Evolutionary conservation across 257 asterid genomes (phyloP).

Genomic region (Petunia axillaris): DNA sequence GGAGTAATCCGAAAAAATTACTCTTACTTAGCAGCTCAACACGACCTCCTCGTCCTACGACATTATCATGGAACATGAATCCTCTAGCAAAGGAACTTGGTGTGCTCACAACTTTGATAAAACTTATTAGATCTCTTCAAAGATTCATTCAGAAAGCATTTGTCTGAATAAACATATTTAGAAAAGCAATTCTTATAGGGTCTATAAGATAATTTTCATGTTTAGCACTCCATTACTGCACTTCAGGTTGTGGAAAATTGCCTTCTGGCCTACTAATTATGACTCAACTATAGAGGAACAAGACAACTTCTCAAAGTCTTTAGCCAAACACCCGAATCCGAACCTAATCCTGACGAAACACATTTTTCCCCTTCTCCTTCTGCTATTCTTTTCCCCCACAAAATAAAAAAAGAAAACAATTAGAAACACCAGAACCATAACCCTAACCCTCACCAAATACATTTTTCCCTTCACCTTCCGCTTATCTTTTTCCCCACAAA

Average conservation of each 20-base stretch:
- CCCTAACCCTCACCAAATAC: conserved; percentile 10
- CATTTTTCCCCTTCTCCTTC: background rate
- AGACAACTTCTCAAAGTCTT: background rate
- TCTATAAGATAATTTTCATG: background rate
- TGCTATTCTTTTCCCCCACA: conserved; percentile 12
- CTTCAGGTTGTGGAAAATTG: conserved; percentile 12
- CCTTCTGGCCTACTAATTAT: conserved; percentile 15
- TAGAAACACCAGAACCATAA: background rate
- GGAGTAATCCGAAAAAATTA: background rate
- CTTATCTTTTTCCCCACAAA: conserved; percentile 17
- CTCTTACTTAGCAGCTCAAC: background rate
- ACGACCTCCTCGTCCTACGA: background rate
- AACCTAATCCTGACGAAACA: background rate
- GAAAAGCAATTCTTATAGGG: no score
- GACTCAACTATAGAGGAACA: background rate
- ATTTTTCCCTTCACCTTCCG: background rate
- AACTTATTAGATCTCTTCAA: background rate
- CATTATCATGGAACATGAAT: conserved; percentile 5
- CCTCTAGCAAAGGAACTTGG: conserved; percentile 5
- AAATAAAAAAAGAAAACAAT: background rate
- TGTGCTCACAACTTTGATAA: conserved; percentile 4
- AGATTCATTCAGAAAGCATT: conserved; percentile 6
- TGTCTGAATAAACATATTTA: background rate
- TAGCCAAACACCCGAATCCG: conserved; percentile 15
- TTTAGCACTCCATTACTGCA: background rate